Conservation (phyloP, 345 rosid genomes). For the Geranium brycei region DNA sequence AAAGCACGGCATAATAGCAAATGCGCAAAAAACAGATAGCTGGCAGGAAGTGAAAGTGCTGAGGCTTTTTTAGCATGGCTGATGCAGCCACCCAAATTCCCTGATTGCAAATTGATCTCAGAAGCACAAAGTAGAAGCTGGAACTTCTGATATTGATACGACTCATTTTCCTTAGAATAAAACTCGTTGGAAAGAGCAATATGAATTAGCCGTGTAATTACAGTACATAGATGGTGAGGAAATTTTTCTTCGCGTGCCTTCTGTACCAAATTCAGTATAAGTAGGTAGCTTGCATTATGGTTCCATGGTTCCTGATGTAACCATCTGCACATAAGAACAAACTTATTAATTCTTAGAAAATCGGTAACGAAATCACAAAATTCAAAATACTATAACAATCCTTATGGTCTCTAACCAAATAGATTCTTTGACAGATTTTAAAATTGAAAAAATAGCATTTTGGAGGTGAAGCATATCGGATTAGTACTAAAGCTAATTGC, state of each 20-base stretch:
- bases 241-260: slow-evolving; percentile 84
- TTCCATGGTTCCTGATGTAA: slow-evolving; percentile 81
- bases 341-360: background rate
- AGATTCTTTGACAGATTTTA: background rate
- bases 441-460: background rate
- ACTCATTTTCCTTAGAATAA: slow-evolving; percentile 20
- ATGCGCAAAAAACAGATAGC: slow-evolving; percentile 59
- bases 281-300: slow-evolving; percentile 45
- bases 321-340: slow-evolving; percentile 38
- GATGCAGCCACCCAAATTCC: slow-evolving; percentile 33
- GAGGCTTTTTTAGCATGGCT: slow-evolving; percentile 43
- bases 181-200: slow-evolving; percentile 49
- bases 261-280: slow-evolving; percentile 65
- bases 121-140: slow-evolving; percentile 82
- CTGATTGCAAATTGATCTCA: slow-evolving; percentile 57
- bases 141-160: slow-evolving; percentile 48
- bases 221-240: slow-evolving; percentile 42
- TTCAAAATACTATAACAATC: background rate
- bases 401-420: background rate
- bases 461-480: no score
- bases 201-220: slow-evolving; percentile 36
- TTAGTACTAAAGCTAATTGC: no score
- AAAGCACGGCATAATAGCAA: slow-evolving; percentile 65
- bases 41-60: slow-evolving; percentile 44
- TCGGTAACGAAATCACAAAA: background rate